Base-by-base conservation (phyloP, 1,284 basidiomycete species). In the Irpex sp. region DNA sequence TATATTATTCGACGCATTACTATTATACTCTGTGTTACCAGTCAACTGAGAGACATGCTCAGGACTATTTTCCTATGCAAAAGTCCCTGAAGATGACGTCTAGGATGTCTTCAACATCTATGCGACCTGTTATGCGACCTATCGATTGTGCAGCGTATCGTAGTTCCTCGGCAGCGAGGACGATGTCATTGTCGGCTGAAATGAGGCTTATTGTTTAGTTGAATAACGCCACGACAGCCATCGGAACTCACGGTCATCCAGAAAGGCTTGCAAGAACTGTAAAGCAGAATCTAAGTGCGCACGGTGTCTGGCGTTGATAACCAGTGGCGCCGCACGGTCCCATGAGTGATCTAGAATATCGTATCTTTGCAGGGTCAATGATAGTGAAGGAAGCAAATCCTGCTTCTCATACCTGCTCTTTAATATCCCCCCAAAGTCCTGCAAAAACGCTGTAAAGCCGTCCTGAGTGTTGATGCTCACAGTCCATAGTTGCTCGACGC, bases 1-100 rank as follows among this genome's bases (percentile, higher is more conserved):
- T 26, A 26, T 26, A 26, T 26, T 26, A 26, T 26, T 26, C 26
- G 3, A 3, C 26, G 26, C 26, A 26, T 26, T 26, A 26, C 26
- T 26, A 26, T 26, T 26, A 4, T 26, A 26, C 26, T 26, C 3
- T 26, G 26, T 26, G 26, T 26, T 26, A 2, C 3, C 3, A 26
- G 26, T 26, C 26, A 26, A 47, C 38, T 55, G 17, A 9, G 8
- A 15, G 17, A 52, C 49, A 17, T 15, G 49, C 13, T 26, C 26
- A 26, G 9, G 21, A 26, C 54, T 72, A 93, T 76, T 93, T 93
- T 37, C 93, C 93, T 63, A 95, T 93, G 72, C 93, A 95, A 74
- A 95, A 95, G 61, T 91, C 89, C 38, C 82, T 80, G 72, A 96
- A 96, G 40, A 96, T 83, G 40, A 83, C 84, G 64, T 94, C 93